Evolutionary conservation across 108 stramenopile species (phyloP).

Genomic region (Skeletonema potamos): DNA sequence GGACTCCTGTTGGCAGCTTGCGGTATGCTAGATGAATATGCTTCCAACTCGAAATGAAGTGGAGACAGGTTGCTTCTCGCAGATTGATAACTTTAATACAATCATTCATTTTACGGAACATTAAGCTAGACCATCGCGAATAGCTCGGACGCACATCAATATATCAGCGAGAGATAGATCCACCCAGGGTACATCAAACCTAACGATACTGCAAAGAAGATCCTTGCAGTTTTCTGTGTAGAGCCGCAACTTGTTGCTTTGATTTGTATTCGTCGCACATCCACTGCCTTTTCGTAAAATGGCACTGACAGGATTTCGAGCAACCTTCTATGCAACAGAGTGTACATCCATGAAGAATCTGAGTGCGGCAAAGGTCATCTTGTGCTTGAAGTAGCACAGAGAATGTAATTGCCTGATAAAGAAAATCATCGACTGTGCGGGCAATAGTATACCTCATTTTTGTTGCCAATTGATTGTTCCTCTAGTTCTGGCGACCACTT

Average conservation of each 20-base stretch:
- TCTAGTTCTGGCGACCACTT: conserved; percentile 1
- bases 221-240: background rate
- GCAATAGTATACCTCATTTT: background rate
- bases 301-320: background rate
- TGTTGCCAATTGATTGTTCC: background rate
- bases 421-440: background rate
- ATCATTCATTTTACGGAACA: background rate
- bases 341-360: background rate
- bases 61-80: background rate
- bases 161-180: background rate
- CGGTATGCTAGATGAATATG: conserved; percentile 66
- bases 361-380: background rate
- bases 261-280: background rate
- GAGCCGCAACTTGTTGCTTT: background rate
- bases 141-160: background rate
- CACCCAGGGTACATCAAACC: background rate
- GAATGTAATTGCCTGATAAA: background rate
- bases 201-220: background rate
- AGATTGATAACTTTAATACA: conserved; percentile 3
- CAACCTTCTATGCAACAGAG: background rate
- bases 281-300: background rate
- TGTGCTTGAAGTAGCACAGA: background rate
- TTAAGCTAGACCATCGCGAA: background rate
- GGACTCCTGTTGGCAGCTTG: conserved; percentile 91
- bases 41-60: conserved; percentile 15